A percentile compares a stretch with the other conserved stretches of the same genome.
These are phyloP conservation scores for Phytophthora crassamura DNA, from an alignment of 352 stramenopile species.

Conservation along the genomic window DNA sequence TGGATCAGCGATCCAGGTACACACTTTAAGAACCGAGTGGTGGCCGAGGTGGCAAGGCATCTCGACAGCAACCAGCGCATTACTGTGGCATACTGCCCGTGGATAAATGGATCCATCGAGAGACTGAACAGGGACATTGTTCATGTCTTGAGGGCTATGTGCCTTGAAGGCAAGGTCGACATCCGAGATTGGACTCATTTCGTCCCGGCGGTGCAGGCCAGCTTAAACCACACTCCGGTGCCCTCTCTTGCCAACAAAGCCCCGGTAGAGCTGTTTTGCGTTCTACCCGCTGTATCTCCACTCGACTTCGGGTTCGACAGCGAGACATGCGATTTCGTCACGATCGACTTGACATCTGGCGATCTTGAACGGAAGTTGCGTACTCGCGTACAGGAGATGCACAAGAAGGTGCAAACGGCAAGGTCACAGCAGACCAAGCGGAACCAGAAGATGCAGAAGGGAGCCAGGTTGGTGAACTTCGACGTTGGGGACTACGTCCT, in stretches of 20 bases:
- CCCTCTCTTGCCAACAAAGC: conserved; percentile 25
- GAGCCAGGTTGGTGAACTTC: conserved; percentile 23
- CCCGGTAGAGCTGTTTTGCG: conserved; percentile 35
- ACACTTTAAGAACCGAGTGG: conserved; percentile 45
- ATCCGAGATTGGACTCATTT: conserved; percentile 26
- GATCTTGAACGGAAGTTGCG: neutral
- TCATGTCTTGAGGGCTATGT: conserved; percentile 20
- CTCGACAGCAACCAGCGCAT: conserved; percentile 22
- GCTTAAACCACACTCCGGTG: conserved; percentile 39
- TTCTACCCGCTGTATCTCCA: neutral
- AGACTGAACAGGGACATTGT: conserved; percentile 41
- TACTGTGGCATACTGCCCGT: conserved; percentile 31
- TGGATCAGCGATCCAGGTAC: conserved; percentile 37
- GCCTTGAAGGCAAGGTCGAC: conserved; percentile 13
- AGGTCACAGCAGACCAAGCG: conserved; percentile 16
- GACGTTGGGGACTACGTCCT: conserved; percentile 39
- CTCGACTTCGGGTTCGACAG: conserved; percentile 8
- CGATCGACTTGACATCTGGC: neutral
- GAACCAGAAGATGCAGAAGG: conserved; percentile 17
- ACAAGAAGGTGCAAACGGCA: conserved; percentile 13
- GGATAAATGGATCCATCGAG: conserved; percentile 42
- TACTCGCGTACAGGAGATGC: conserved; percentile 9
- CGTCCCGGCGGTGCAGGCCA: conserved; percentile 29
- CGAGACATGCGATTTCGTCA: neutral
- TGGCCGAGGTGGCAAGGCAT: conserved; percentile 17